Percentiles rank a stretch among this genome's conserved stretches.
phyloP scores from a whole-genome alignment of 805 yeast species.

The Tetrapisispora namnaoensis region DNA sequence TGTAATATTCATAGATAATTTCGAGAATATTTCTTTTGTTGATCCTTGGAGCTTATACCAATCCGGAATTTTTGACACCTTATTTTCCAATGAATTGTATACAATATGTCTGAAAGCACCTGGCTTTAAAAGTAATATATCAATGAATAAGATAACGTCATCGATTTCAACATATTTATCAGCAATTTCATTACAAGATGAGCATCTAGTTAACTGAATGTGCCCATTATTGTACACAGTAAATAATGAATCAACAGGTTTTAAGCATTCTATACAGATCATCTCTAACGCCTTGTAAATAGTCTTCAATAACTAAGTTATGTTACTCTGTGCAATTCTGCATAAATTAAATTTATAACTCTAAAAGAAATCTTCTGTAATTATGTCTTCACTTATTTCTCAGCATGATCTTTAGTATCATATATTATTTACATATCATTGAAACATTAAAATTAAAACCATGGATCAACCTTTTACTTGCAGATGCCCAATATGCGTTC shows the following conservation, averaged over 20 bases:
- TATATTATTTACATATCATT: too few relatives aligned
- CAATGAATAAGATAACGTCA: constrained; percentile 72
- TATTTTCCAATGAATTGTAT: constrained; percentile 46
- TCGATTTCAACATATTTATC: constrained; percentile 92
- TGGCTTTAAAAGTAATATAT: constrained; percentile 71
- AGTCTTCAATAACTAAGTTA: too few relatives aligned
- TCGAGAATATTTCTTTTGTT: not conserved
- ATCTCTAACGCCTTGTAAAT: constrained; percentile 29
- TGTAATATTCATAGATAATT: constrained; percentile 5
- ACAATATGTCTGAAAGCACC: constrained; percentile 84
- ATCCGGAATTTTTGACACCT: constrained; percentile 11
- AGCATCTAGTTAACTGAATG: constrained; percentile 70
- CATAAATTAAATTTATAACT: too few relatives aligned
- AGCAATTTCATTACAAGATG: constrained; percentile 59
- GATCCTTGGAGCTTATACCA: constrained; percentile 4
- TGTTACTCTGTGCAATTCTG: too few relatives aligned
- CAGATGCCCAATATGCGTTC: too few relatives aligned
- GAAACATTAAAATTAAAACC: too few relatives aligned
- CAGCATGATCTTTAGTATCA: too few relatives aligned
- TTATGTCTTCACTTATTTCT: too few relatives aligned
- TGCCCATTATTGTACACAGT: constrained; percentile 67
- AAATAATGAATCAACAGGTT: constrained; percentile 54
- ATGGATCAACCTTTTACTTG: too few relatives aligned
- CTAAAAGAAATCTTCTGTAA: too few relatives aligned
- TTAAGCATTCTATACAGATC: constrained; percentile 88